Base-by-base conservation (phyloP, 208 protist species). In the Porcisia hertigi region DNA sequence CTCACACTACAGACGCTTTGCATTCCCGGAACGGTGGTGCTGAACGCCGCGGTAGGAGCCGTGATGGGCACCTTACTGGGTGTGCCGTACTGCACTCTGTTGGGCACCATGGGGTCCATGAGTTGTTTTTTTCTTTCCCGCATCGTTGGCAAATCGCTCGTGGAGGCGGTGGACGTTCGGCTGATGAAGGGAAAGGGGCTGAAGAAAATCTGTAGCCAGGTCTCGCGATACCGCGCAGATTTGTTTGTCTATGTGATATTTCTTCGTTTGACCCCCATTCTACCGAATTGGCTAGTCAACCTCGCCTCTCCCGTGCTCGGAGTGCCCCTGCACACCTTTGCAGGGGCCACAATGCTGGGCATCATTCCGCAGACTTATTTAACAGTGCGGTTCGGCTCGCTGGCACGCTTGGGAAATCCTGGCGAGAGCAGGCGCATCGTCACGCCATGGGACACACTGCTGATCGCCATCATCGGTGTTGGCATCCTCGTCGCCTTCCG, bases 221-320 rank as follows among this genome's bases (percentile, higher is more conserved):
- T 97, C 20, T 66, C 77, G 0, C 62, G 76, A 36, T 86, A 98
- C 83, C 79, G 83, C 18, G 30, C 54, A 30, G 88, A 98, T 66
- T 60, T 98, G 25, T 90, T 98, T 47, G 88, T 93, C n/a, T 98
- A 96, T 73, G 54, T 98, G 9, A 49, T 98, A 7, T 98, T 98
- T 69, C 83, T 98, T 18, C 94, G 96, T 4, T 81, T 98, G 18
- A 97, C 96, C 2, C 95, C 97, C 18, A 81, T 98, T 45, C 69
- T 98, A 25, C 97, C 97, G 16, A 98, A 98, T 77, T 98, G 94
- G 94, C 86, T 98, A 12, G 86, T 98, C n/a, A 98, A 98, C 81
- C 70, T 97, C 1, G 89, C 94, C 1, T 94, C 92, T 7, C 97
- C 97, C 0, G 72, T 97, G 7, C 85, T 94, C 5, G 86, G 86